A percentile compares a stretch with the other conserved stretches of the same genome.
These are phyloP conservation scores for Podaxis sp. DNA, from an alignment of 768 basidiomycete species.

Conservation along the genomic window DNA sequence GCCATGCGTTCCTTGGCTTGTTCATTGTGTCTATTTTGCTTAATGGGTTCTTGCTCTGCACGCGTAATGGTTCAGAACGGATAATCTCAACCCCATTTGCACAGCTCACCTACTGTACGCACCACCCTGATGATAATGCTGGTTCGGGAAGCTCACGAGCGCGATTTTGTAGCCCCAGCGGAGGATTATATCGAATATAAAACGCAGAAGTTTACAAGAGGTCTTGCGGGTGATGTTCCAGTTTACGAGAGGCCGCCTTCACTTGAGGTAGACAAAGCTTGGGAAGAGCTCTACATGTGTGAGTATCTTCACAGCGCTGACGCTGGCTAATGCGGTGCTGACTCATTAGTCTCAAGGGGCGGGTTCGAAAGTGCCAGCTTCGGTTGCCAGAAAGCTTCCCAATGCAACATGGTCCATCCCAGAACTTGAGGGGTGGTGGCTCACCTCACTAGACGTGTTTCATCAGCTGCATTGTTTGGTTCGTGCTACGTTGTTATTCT, in stretches of 20 bases:
- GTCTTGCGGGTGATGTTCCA: slow-evolving; percentile 10
- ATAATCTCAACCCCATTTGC: background rate
- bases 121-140: background rate
- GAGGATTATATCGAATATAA: slow-evolving; percentile 18
- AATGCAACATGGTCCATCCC: slow-evolving; percentile 22
- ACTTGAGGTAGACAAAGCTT: slow-evolving; percentile 19
- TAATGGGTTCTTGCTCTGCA: background rate
- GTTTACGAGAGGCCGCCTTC: slow-evolving; percentile 20
- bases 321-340: background rate
- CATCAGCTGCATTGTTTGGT: slow-evolving; percentile 25
- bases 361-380: slow-evolving; percentile 20
- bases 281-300: slow-evolving; percentile 21
- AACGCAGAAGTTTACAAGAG: slow-evolving; percentile 15
- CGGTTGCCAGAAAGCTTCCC: slow-evolving; percentile 18
- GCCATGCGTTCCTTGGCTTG: background rate
- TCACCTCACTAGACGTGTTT: slow-evolving; percentile 24
- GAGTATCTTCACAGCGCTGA: background rate
- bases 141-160: no score
- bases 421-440: slow-evolving; percentile 22
- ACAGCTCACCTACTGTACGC: slow-evolving; percentile 5
- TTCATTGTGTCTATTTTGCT: background rate
- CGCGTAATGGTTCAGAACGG: background rate
- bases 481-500: background rate
- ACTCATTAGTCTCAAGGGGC: slow-evolving; percentile 10
- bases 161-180: slow-evolving; percentile 17